Base-by-base conservation (phyloP, 139 green algal species). In the Marvania coccoides region DNA sequence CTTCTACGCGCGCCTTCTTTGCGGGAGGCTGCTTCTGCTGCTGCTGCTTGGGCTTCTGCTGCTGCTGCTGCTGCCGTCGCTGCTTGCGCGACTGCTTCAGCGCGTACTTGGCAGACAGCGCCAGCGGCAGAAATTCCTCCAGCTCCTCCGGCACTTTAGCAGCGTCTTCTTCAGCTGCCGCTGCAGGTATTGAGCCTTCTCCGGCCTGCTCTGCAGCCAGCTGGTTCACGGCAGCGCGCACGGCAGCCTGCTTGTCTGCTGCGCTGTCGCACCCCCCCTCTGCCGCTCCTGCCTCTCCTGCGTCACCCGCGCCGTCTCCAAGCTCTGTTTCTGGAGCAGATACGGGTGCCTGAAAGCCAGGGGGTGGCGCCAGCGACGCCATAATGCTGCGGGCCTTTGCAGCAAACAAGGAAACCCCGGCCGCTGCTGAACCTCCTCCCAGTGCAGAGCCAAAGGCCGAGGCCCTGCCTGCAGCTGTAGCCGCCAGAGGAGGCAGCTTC, bases 51-150 rank as follows among this genome's bases (percentile, higher is more conserved):
- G 19, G 5, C 28, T 13, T 33, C 26, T 45, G 40, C 65, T n/a
- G 35, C 61, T 38, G 35, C 42, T 31, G 13, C 35, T 45, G 60
- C 30, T 35, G 24, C 60, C 56, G 28, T 61, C 61, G 36, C 48
- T 46, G 40, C 66, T 59, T 68, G 34, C 33, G 26, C 23, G 47
- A 58, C 1, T 29, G 37, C 58, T 42, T 69, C 53, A 71, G 48
- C n/a, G 47, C 53, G 24, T 82, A 82, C 31, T 48, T 26, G 39
- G 74, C 67, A 28, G 74, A 83, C 15, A 83, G 46, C 2, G 74
- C 40, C 36, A 83, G 60, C 12, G 76, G 76, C 68, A 83, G 29
- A 35, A 73, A 83, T 30, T 83, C 76, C n/a, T 63, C 71, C 28
- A 68, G 36, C 19, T 67, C 61, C 13, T 24, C 33, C 5, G n/a